Evolutionary conservation across 345 rosid species (phyloP).

Genomic region (Euphorbia pulcherrima): DNA sequence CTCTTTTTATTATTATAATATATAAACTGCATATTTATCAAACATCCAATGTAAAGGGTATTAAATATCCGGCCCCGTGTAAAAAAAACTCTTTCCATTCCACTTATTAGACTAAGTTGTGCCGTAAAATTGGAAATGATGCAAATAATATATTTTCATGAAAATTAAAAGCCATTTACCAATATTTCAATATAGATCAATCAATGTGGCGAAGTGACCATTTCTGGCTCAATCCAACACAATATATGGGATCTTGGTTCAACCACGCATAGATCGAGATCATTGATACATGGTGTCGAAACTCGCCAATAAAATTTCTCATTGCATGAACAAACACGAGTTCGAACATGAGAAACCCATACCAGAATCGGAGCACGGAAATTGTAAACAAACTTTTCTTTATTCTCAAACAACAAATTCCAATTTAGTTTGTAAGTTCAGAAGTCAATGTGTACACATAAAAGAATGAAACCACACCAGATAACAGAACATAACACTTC

Average conservation of each 20-base stretch:
- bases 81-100: too few relatives aligned
- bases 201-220: neutral
- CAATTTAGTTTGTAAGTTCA: neutral
- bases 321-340: neutral
- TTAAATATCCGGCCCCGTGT: too few relatives aligned
- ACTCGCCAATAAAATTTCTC: neutral
- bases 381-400: neutral
- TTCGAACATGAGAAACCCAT: neutral
- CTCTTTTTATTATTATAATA: too few relatives aligned
- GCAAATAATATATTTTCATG: too few relatives aligned
- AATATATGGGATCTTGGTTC: too few relatives aligned
- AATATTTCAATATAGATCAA: neutral
- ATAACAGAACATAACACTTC: neutral
- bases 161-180: too few relatives aligned
- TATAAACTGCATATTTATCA: too few relatives aligned
- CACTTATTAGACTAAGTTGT: too few relatives aligned
- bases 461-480: neutral
- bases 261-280: neutral
- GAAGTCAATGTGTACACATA: neutral
- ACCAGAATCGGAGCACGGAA: neutral
- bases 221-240: neutral
- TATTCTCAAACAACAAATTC: neutral
- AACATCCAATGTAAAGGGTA: too few relatives aligned
- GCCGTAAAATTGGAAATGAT: too few relatives aligned
- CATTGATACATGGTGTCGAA: too few relatives aligned